phyloP scores from a whole-genome alignment of 305 asterid genomes.

The Fraxinus platypoda region DNA sequence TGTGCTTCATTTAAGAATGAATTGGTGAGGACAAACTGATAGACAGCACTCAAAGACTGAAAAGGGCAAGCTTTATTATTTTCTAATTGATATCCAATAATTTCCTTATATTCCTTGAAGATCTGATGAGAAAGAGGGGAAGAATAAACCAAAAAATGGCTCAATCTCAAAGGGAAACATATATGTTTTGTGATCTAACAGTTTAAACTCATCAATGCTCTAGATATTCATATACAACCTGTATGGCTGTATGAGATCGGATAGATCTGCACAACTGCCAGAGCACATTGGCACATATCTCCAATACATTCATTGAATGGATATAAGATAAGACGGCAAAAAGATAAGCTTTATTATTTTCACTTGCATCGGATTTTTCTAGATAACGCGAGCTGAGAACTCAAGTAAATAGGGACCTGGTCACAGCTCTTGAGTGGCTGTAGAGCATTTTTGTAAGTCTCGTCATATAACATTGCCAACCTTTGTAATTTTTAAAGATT shows the following conservation, averaged over 20 bases:
- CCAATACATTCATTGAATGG: slow-evolving; percentile 1
- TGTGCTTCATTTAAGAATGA: slow-evolving; percentile 17
- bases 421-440: neutral
- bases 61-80: neutral
- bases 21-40: slow-evolving; percentile 7
- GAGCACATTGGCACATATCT: neutral
- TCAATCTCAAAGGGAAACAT: neutral
- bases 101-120: neutral
- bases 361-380: slow-evolving; percentile 5
- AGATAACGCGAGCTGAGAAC: neutral
- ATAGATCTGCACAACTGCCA: neutral
- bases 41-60: neutral
- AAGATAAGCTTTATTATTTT: slow-evolving; percentile 2
- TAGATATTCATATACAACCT: neutral
- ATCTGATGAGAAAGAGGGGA: neutral
- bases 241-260: slow-evolving; percentile 8
- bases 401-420: neutral
- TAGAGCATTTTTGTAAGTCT: neutral
- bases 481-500: neutral
- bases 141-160: slow-evolving; percentile 5
- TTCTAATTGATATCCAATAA: neutral
- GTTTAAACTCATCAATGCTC: slow-evolving; percentile 7
- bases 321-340: neutral
- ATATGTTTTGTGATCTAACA: neutral
- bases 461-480: neutral